Evolutionary conservation across 176 grass and related monocot species (phyloP).

Genomic region (Ensete ventricosum): DNA sequence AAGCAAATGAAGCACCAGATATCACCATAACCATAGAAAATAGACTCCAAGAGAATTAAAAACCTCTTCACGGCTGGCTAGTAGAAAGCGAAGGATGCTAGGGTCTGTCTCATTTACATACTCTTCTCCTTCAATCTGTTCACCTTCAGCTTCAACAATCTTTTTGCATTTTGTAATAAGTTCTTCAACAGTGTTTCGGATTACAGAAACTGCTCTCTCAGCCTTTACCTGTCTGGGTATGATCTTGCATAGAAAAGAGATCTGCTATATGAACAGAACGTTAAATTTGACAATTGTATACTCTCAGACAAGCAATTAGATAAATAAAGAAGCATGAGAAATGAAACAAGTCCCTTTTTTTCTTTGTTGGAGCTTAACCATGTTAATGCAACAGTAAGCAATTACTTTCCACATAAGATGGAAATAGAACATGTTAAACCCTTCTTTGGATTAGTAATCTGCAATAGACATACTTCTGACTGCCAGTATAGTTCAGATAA

Average conservation of each 20-base stretch:
- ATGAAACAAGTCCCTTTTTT: background rate
- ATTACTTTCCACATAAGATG: background rate
- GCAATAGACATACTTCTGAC: background rate
- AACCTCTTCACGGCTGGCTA: constrained; percentile 94
- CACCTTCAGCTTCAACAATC: constrained; percentile 95
- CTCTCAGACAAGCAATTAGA: background rate
- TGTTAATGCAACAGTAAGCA: background rate
- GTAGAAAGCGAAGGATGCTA: constrained; percentile 86
- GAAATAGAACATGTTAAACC: background rate
- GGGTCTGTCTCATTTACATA: constrained; percentile 97
- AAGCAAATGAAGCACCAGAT: background rate
- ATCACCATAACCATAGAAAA: background rate
- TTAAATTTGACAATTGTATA: background rate
- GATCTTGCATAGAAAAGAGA: constrained; percentile 76
- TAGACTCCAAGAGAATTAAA: constrained; percentile 21
- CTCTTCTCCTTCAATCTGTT: constrained; percentile 81
- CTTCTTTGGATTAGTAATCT: background rate
- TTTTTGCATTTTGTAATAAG: constrained; percentile 80
- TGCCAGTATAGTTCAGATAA: background rate
- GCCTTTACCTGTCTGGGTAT: constrained; percentile 94
- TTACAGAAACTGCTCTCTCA: constrained; percentile 63
- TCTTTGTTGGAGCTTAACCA: background rate
- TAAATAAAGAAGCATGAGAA: background rate
- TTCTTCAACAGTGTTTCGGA: constrained; percentile 75
- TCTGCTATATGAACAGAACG: constrained; percentile 33